Conservation (phyloP, 2,329 filamentous ascomycete genomes). For the Fusarium miscanthi region DNA sequence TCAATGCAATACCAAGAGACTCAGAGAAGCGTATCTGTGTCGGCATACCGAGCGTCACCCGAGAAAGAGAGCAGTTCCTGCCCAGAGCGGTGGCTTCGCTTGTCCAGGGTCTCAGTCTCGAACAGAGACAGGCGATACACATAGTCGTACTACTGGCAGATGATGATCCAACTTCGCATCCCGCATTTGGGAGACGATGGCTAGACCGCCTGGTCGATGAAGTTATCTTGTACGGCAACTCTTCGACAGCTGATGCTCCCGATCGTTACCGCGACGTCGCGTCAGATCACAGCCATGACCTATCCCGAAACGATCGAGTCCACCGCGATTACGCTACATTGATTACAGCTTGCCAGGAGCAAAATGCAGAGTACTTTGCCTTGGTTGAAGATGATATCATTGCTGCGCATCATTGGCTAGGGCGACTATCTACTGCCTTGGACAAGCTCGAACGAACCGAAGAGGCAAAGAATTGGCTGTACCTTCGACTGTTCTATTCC, state of each 20-base stretch:
- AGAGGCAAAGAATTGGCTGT: conserved; percentile 42
- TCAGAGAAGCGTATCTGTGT: conserved; percentile 31
- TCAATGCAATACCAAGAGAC: background rate
- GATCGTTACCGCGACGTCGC: background rate
- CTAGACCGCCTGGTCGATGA: conserved; percentile 46
- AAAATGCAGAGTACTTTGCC: conserved; percentile 44
- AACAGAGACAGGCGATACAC: conserved; percentile 44
- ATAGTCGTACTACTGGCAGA: conserved; percentile 48
- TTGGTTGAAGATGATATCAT: conserved; percentile 51
- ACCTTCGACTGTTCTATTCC: conserved; percentile 51
- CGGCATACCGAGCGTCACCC: conserved; percentile 46
- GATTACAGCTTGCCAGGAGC: conserved; percentile 39
- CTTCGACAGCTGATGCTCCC: rapidly evolving
- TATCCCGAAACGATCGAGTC: conserved; percentile 41
- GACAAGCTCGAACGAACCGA: conserved; percentile 40
- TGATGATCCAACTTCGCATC: conserved; percentile 39
- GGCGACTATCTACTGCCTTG: conserved; percentile 17
- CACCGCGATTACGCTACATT: conserved; percentile 46
- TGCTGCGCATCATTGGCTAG: conserved; percentile 48
- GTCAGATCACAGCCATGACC: background rate
- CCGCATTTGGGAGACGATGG: conserved; percentile 46
- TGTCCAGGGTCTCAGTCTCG: conserved; percentile 42
- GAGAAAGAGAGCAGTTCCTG: conserved; percentile 44
- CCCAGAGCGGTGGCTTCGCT: conserved; percentile 45
- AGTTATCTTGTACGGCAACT: conserved; percentile 43